Conservation (phyloP, 2,329 filamentous ascomycete species). For the Colletotrichum sp. region DNA sequence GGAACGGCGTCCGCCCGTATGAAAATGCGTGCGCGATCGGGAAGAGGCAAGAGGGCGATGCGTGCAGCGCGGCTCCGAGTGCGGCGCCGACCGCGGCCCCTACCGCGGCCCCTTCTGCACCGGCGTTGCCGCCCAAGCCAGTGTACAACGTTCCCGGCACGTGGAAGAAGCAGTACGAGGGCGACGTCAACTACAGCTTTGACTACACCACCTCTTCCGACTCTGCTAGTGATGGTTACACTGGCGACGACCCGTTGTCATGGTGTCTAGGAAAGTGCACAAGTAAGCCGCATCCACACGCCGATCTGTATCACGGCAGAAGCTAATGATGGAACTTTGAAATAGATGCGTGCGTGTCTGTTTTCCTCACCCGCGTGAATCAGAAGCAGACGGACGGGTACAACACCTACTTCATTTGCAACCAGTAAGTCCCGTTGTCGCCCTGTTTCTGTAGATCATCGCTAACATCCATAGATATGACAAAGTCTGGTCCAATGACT, state of each 20-base stretch:
- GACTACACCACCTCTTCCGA: background rate
- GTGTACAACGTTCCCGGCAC: background rate
- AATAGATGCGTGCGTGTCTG: background rate
- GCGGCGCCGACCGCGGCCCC: background rate
- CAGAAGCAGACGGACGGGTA: background rate
- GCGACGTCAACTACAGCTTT: background rate
- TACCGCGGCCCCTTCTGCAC: background rate
- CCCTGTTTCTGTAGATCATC: background rate
- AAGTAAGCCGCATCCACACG: background rate
- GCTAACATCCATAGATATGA: background rate
- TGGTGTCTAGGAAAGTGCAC: background rate
- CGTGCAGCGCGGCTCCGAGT: background rate
- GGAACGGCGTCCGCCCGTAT: background rate
- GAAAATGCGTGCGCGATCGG: background rate
- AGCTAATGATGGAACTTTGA: background rate
- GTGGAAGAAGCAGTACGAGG: background rate
- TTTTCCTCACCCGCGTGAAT: background rate
- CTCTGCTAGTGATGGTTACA: background rate
- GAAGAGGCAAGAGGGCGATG: background rate
- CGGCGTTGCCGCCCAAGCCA: background rate
- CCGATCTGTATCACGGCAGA: accelerated
- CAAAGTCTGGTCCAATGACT: background rate
- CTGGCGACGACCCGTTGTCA: background rate
- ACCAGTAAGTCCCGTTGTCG: background rate
- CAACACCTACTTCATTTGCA: background rate